A percentile compares a stretch with the other conserved stretches of the same genome.
These are phyloP conservation scores for Mrakia gelida DNA, from an alignment of 768 basidiomycete genomes.

Conservation along the genomic window DNA sequence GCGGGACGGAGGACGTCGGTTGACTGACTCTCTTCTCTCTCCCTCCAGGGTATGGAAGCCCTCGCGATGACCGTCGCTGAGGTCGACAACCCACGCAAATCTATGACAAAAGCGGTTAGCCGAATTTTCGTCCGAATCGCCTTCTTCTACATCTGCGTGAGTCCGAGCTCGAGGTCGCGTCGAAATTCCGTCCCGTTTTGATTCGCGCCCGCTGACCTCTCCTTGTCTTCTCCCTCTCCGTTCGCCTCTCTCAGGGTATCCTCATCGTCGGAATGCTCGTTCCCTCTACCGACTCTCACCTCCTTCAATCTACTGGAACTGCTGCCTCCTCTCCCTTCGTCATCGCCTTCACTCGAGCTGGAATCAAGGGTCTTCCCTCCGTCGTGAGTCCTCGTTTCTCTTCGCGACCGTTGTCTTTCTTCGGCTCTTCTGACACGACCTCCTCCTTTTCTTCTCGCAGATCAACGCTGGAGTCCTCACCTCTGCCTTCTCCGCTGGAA, in stretches of 20 bases:
- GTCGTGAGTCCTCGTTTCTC: conserved; percentile 45
- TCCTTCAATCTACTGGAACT: conserved; percentile 55
- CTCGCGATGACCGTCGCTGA: conserved; percentile 67
- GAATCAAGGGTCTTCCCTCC: conserved; percentile 54
- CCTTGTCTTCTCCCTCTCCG: neutral
- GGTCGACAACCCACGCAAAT: neutral
- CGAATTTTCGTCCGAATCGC: conserved; percentile 76
- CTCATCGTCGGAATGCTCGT: conserved; percentile 62
- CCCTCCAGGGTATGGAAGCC: conserved; percentile 72
- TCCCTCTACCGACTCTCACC: conserved; percentile 57
- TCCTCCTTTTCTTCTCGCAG: no score
- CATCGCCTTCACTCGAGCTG: conserved; percentile 68
- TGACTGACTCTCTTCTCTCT: no score
- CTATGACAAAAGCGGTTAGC: conserved; percentile 65
- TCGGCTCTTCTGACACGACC: no score
- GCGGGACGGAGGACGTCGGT: no score
- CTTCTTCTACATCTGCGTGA: conserved; percentile 69
- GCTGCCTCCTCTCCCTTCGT: conserved; percentile 79
- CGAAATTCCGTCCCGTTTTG: no score
- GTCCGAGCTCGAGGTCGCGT: neutral
- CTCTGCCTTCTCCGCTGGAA: conserved; percentile 25
- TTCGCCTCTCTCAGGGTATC: neutral
- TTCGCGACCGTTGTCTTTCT: no score
- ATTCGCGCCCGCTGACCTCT: neutral
- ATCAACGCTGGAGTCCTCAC: conserved; percentile 68